Evolutionary conservation across 495 filamentous ascomycete genomes (phyloP).

Genomic region (Trichoderma erinaceum): DNA sequence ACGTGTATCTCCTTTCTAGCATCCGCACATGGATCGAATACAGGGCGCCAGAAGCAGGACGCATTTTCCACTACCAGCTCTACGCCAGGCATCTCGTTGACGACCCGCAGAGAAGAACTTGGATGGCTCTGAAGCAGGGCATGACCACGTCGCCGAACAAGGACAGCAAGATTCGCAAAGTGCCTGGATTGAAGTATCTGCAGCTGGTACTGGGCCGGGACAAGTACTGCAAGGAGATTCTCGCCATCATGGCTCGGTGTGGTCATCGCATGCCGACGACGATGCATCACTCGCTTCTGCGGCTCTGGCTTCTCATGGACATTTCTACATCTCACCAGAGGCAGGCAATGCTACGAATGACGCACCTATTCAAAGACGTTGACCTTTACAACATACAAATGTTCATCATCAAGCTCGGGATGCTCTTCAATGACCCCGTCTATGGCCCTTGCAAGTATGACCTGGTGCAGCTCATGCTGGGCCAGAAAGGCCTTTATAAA

Average conservation of each 20-base stretch:
- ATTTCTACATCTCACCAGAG: constrained; percentile 45
- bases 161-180: constrained; percentile 18
- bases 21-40: constrained; percentile 22
- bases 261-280: constrained; percentile 47
- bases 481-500: constrained; percentile 47
- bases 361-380: constrained; percentile 40
- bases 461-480: constrained; percentile 50
- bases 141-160: constrained; percentile 17
- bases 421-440: constrained; percentile 50
- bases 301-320: constrained; percentile 65
- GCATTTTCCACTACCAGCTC: constrained; percentile 45
- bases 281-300: constrained; percentile 42
- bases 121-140: constrained; percentile 19
- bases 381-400: constrained; percentile 50
- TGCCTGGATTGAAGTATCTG: constrained; percentile 29
- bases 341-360: constrained; percentile 41
- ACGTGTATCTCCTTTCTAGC: constrained; percentile 37
- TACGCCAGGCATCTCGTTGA: constrained; percentile 47
- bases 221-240: constrained; percentile 42
- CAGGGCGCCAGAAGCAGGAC: constrained; percentile 39
- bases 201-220: constrained; percentile 28
- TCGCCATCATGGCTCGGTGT: constrained; percentile 42
- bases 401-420: constrained; percentile 58
- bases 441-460: constrained; percentile 31
- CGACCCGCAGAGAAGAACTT: constrained; percentile 36